phyloP scores from a whole-genome alignment of 2,329 filamentous ascomycete genomes.

The Apiospora koreana region DNA sequence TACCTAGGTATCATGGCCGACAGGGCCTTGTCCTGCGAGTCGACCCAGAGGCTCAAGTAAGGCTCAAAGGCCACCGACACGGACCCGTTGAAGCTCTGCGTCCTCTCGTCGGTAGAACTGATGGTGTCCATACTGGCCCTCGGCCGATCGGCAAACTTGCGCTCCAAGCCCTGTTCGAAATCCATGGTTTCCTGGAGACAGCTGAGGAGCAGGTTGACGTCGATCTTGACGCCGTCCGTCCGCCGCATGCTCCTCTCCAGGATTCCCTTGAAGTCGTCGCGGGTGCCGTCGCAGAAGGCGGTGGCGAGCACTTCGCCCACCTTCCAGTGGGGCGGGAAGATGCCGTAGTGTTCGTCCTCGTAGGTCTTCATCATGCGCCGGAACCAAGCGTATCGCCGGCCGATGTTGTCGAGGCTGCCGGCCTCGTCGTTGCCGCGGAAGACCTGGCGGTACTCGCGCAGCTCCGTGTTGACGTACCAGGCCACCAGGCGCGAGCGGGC shows the following conservation, averaged over 20 bases:
- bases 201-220: conserved; percentile 85
- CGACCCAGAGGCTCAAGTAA: conserved; percentile 95
- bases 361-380: conserved; percentile 93
- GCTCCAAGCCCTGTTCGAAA: conserved; percentile 91
- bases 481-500: conserved; percentile 81
- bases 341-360: conserved; percentile 84
- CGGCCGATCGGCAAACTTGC: conserved; percentile 72
- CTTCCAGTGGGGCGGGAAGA: conserved; percentile 87
- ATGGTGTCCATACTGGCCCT: conserved; percentile 89
- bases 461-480: conserved; percentile 97
- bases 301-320: conserved; percentile 89
- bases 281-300: conserved; percentile 91
- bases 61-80: conserved; percentile 98
- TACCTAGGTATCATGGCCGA: conserved; percentile 85
- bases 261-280: conserved; percentile 94
- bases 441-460: conserved; percentile 92
- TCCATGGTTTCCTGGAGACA: conserved; percentile 95
- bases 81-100: conserved; percentile 79
- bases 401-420: conserved; percentile 94
- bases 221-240: conserved; percentile 74
- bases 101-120: conserved; percentile 67
- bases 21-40: conserved; percentile 89
- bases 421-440: conserved; percentile 97
- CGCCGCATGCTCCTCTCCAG: conserved; percentile 84
- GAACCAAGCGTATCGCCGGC: conserved; percentile 93